Percentiles rank a stretch among this genome's conserved stretches.
These are phyloP conservation scores for Pholiota conissans DNA, from an alignment of 768 basidiomycete genomes.

Conservation along the genomic window DNA sequence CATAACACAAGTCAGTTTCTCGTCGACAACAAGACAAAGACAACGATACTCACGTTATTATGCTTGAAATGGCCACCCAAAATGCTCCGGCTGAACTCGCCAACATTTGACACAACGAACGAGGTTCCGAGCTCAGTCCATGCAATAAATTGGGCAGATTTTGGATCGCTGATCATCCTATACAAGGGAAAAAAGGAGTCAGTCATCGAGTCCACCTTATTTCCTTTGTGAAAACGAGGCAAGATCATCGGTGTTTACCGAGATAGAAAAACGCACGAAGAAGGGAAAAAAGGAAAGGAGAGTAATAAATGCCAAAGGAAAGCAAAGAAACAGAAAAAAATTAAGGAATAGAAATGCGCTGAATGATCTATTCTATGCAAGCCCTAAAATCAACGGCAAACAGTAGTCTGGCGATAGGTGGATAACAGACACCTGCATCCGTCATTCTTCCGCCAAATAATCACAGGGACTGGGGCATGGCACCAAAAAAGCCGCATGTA, in stretches of 20 bases:
- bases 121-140: slow-evolving; percentile 85
- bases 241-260: neutral
- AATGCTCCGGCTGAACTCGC: slow-evolving; percentile 83
- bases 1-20: neutral
- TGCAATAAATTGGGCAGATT: slow-evolving; percentile 75
- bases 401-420: no score
- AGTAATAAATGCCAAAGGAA: no score
- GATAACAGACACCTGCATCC: no score
- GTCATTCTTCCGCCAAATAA: no score
- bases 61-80: slow-evolving; percentile 89
- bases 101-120: slow-evolving; percentile 84
- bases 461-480: no score
- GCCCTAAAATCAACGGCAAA: no score
- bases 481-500: no score
- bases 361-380: no score
- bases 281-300: neutral
- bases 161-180: slow-evolving; percentile 87
- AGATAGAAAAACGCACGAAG: neutral
- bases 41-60: slow-evolving; percentile 64
- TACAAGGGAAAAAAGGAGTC: slow-evolving; percentile 1
- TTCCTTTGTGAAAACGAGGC: neutral
- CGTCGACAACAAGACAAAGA: neutral
- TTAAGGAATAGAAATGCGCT: no score
- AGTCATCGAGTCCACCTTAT: neutral
- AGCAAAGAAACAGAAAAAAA: no score